Evolutionary conservation across 2,329 filamentous ascomycete genomes (phyloP).

Genomic region (Aureobasidium sp.): DNA sequence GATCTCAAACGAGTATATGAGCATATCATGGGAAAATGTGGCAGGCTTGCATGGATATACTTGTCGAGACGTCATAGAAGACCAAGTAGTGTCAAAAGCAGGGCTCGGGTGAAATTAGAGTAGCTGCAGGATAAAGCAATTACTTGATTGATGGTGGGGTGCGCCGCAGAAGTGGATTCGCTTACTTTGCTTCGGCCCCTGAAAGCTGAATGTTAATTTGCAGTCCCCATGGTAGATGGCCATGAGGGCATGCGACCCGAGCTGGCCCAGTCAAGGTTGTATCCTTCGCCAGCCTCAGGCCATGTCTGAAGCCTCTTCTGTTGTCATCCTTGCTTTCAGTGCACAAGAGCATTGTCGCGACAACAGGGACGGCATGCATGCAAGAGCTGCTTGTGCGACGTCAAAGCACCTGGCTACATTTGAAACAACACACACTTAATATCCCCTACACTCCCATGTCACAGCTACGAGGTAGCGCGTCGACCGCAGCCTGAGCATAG

Average conservation of each 20-base stretch:
- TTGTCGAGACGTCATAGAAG: not conserved
- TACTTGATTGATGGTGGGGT: not conserved
- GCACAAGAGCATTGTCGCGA: not conserved
- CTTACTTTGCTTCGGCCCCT: not conserved
- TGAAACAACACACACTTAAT: not conserved
- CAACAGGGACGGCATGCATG: not conserved
- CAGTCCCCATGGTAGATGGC: not conserved
- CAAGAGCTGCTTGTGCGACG: not conserved
- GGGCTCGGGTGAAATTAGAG: not conserved
- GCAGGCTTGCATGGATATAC: not conserved
- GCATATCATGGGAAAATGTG: not conserved
- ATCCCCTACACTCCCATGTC: slow-evolving; percentile 5
- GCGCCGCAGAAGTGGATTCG: not conserved
- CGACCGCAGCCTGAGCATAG: not conserved
- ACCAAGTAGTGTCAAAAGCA: not conserved
- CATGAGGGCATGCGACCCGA: not conserved
- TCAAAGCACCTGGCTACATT: not conserved
- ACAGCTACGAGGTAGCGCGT: slow-evolving; percentile 7
- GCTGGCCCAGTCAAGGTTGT: not conserved
- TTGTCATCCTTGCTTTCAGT: not conserved
- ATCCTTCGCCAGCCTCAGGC: not conserved
- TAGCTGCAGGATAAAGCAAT: not conserved
- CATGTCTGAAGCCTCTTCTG: not conserved
- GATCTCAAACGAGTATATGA: not conserved
- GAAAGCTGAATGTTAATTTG: not conserved